Evolutionary conservation across 306 rosid species (phyloP), one percentile per base, ranked within the genome.

Genomic region (Hippophae tibetana): DNA sequence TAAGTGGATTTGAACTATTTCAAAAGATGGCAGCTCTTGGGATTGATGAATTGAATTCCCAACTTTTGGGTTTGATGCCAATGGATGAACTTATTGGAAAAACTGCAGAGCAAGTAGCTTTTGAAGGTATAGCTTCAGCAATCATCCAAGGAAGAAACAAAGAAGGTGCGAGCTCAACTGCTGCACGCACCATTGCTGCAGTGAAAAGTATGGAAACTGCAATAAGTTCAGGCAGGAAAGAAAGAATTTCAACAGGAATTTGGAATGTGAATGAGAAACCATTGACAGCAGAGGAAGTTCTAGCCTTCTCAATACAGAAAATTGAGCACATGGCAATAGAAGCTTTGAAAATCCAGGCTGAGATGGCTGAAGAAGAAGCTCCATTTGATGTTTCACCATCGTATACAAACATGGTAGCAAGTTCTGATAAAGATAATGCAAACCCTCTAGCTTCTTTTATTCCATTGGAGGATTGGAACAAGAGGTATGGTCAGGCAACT

Each of bases 61-160:
- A 76, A 57, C 52, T 87, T 56, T 67, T 78, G 47, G 64, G 67
- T 68, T 61, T 87, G 66, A 81, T 83, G 89, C 75, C 90, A 7
- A 72, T 84, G 72, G 97, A 93, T 60, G 97, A 93, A 44, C 73
- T 93, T 53, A 74, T 77, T 40, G 97, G 87, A 8, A 93, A 93
- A 82, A 93, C 94, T 5, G 94, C 97, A 7, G 99, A 93, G 75
- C 94, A 93, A 70, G 65, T 89, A 69, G 97, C 99, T 67, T 93
- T 93, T 18, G 95, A 86, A 80, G 99, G 99, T 77, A 86, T 88
- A 54, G 99, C 97, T 38, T 78, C 88, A 9, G 84, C 89, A 26
- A 82, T 93, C 67, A 81, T 93, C 70, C 86, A 93, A 60, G 97
- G 97, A 40, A 76, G 99, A 70, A 88, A 72, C 84, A 89, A 76